phyloP scores from a whole-genome alignment of 1,284 basidiomycete genomes.

The Apiotrichum akiyoshidainum region DNA sequence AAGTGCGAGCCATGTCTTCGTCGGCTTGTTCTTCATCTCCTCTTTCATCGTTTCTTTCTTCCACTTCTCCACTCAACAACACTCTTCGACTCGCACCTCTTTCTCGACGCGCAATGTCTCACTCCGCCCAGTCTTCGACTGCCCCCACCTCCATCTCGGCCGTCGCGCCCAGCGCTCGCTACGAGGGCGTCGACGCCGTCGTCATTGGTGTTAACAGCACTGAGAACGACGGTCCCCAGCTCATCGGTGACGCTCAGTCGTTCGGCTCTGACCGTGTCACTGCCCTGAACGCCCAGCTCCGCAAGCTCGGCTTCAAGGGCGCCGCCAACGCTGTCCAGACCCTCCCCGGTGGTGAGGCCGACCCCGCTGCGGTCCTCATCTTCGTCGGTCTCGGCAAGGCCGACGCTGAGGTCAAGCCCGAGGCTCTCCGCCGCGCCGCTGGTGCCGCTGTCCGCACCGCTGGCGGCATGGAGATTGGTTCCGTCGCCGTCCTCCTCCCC shows the following conservation, averaged over 20 bases:
- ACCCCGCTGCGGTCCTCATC: constrained; percentile 12
- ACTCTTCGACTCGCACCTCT: too few species aligned
- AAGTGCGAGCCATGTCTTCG: too few species aligned
- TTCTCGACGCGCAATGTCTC: too few species aligned
- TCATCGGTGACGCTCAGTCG: neutral
- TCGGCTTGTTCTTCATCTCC: too few species aligned
- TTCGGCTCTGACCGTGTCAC: constrained; percentile 1
- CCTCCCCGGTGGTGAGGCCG: constrained; percentile 10
- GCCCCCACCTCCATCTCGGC: constrained; percentile 3
- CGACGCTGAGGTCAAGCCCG: constrained; percentile 6
- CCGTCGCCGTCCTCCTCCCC: constrained; percentile 16
- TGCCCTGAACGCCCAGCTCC: constrained; percentile 7
- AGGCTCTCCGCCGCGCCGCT: constrained; percentile 13
- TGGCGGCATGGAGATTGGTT: constrained; percentile 5
- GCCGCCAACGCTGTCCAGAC: constrained; percentile 1
- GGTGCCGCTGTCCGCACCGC: constrained; percentile 15
- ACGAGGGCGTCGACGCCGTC: constrained; percentile 9
- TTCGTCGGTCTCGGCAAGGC: constrained; percentile 17
- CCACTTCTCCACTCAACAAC: too few species aligned
- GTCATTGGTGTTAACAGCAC: constrained; percentile 3
- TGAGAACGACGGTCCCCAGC: neutral
- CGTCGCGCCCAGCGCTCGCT: neutral
- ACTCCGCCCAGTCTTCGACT: neutral
- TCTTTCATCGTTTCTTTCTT: too few species aligned
- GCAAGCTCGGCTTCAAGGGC: constrained; percentile 16